Evolutionary conservation across 768 basidiomycete species (phyloP), one percentile per base, ranked within the genome.

Genomic region (Lentinula raphanica): DNA sequence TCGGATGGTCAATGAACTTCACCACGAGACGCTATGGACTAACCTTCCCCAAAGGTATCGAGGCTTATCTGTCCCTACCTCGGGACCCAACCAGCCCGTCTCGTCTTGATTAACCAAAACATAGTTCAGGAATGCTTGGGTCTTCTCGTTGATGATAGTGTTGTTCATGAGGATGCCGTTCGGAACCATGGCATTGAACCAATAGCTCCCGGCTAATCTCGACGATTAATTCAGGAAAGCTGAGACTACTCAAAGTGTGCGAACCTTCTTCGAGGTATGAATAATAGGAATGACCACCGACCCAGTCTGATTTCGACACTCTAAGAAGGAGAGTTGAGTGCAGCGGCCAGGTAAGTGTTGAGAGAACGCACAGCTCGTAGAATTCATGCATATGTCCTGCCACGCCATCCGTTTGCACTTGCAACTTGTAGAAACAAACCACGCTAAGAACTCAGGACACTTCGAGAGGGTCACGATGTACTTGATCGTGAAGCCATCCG

Each of bases 121-220:
- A 59, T 81, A 81, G 44, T 76, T 69, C 28, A 83, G 67, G 64
- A 82, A 83, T 21, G 71, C 70, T 15, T 75, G 74, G 0, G 79
- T 79, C 62, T 78, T 79, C 5, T 70, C 68, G 50, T 78, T 75
- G 64, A 82, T 80, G 1, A 68, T 78, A 6, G 76, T 58, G 55
- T 76, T 75, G 63, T 80, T 74, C 58, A 74, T 71, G 2, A 83
- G 70, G 13, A 81, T 65, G 25, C 79, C 80, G 58, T 79, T 79
- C 0, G 81, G 79, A 0, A 82, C 77, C 79, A 82, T 78, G 5
- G 72, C 81, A 60, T 83, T 83, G 77, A 82, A 83, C 81, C 80
- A 82, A 62, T 83, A 83, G 66, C 80, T 81, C 54, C 80, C 80
- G 59, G 80, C 81, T 82, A 48, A n/a, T n/a, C n/a, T n/a, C n/a